Base-by-base conservation (phyloP, 2,329 filamentous ascomycete genomes). In the Shiraia sp. region DNA sequence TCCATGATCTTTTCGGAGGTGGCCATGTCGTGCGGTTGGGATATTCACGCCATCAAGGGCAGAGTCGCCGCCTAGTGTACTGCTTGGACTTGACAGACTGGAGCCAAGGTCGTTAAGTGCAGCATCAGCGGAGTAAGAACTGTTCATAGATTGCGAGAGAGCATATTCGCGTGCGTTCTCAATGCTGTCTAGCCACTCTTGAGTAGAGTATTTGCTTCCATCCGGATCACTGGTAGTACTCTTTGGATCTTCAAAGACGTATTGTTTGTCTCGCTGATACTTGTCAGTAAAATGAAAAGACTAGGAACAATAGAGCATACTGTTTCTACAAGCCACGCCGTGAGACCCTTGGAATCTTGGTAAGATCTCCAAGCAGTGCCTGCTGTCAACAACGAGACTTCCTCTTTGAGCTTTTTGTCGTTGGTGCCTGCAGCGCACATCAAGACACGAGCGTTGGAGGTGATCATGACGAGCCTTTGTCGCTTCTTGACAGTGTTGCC, bases 171-270 rank as follows among this genome's bases (percentile, higher is more conserved):
- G 87, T 5, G 93, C 90, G 52, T 88, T 83, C 55, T 95, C 90
- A 29, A 99, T 77, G 28, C 84, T 85, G 58, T 96, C 91, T 34
- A 97, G 79, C 93, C 93, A 99, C 67, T 97, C 92, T 53, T 93
- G 85, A 4, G 88, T 87, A 4, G 85, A 85, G 43, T 83, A 79
- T 47, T 84, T 83, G 30, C 80, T 81, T 29, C 79, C 79, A 50
- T 83, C 85, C 15, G 79, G 77, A 53, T 83, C 81, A 49, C 75
- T 80, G 33, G 77, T 77, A 43, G 84, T 82, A 13, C 84, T 79
- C 66, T 95, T 96, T n/a, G 84, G 79, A 61, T 97, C 91, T 72
- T 99, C 93, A 61, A 99, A 99, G 10, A 87, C 87, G 66, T 88
- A 93, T 59, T 95, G 91, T 62, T 91, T 87, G 44, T 95, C 91